Percentiles rank a stretch among this genome's conserved stretches.
These are phyloP conservation scores for Asterella californica DNA, from an alignment of 225 moss, liverwort and hornwort genomes.

Conservation along the genomic window DNA sequence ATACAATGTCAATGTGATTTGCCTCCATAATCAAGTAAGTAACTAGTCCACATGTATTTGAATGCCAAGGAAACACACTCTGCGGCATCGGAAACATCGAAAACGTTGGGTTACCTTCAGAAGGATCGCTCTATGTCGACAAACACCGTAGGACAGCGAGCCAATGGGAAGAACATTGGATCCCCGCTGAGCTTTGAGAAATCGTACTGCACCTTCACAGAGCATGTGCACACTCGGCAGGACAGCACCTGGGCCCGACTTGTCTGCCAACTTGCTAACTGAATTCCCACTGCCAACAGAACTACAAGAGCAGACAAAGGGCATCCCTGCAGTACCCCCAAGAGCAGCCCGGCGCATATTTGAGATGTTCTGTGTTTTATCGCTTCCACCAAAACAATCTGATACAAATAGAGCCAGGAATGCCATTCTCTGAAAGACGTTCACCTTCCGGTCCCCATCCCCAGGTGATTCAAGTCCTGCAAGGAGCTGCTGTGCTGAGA, in stretches of 20 bases:
- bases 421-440: slow-evolving; percentile 61
- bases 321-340: slow-evolving; percentile 72
- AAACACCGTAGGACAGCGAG: slow-evolving; percentile 83
- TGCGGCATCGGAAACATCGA: not conserved
- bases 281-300: slow-evolving; percentile 41
- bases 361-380: slow-evolving; percentile 75
- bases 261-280: slow-evolving; percentile 45
- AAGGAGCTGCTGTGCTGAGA: slow-evolving; percentile 85
- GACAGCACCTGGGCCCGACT: slow-evolving; percentile 44
- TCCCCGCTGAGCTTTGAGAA: slow-evolving; percentile 66
- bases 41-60: not conserved
- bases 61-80: not conserved
- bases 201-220: slow-evolving; percentile 77
- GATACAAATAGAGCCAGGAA: slow-evolving; percentile 87
- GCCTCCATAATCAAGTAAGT: not conserved
- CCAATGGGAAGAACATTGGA: slow-evolving; percentile 89
- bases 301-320: slow-evolving; percentile 95
- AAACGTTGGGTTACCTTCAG: slow-evolving; percentile 58
- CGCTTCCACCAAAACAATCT: slow-evolving; percentile 95
- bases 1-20: not conserved
- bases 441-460: slow-evolving; percentile 45
- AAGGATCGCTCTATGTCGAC: slow-evolving; percentile 95
- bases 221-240: slow-evolving; percentile 69
- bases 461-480: slow-evolving; percentile 48
- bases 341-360: slow-evolving; percentile 86